Evolutionary conservation across 805 yeast species (phyloP).

Genomic region (Wickerhamomyces hampshirensis): DNA sequence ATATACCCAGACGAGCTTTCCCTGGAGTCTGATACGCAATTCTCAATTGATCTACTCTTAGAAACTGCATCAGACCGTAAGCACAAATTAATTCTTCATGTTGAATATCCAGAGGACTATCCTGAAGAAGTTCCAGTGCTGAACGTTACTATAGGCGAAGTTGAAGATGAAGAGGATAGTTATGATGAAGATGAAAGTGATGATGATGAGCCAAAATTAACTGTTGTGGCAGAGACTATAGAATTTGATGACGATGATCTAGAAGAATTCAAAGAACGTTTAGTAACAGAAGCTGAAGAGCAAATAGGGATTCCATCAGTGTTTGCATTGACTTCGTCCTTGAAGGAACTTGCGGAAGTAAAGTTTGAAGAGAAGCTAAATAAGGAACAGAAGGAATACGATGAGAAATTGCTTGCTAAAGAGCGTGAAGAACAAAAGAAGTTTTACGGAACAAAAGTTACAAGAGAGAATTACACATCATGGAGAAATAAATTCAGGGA

Average conservation of each 20-base stretch:
- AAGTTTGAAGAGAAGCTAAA: constrained; percentile 56
- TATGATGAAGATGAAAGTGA: constrained; percentile 32
- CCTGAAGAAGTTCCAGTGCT: constrained; percentile 77
- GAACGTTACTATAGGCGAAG: constrained; percentile 33
- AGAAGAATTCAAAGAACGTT: constrained; percentile 32
- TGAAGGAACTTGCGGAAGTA: constrained; percentile 79
- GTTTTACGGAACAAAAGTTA: constrained; percentile 87
- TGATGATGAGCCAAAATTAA: constrained; percentile 42
- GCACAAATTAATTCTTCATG: constrained; percentile 54
- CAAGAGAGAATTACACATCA: constrained; percentile 59
- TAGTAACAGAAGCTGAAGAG: constrained; percentile 61
- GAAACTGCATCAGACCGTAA: constrained; percentile 62
- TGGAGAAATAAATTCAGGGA: constrained; percentile 74
- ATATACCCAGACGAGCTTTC: constrained; percentile 89
- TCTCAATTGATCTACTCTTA: constrained; percentile 52
- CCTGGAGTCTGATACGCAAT: constrained; percentile 34
- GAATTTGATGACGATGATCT: constrained; percentile 49
- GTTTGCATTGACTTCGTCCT: constrained; percentile 68
- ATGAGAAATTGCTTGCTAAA: constrained; percentile 51
- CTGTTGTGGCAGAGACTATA: constrained; percentile 54
- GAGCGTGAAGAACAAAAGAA: constrained; percentile 86
- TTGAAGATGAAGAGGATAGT: constrained; percentile 19
- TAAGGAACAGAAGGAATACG: constrained; percentile 50
- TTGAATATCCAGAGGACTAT: constrained; percentile 70
- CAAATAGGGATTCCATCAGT: constrained; percentile 90